Conservation (phyloP, 2,329 filamentous ascomycete genomes). For the Aspergillus alliaceus region DNA sequence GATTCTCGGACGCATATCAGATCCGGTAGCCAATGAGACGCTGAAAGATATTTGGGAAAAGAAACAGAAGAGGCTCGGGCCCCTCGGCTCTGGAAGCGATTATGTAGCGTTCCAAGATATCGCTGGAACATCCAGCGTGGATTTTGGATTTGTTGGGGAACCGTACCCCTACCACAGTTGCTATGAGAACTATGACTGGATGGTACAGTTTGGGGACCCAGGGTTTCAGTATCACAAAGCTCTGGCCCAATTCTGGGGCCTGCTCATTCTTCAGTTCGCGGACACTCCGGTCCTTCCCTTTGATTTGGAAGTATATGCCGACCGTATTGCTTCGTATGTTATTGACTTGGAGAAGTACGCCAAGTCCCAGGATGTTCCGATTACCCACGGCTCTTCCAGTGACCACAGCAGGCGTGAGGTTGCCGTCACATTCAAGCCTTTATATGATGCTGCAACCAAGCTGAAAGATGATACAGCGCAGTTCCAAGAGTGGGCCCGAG, state of each 20-base stretch:
- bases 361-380: conserved; percentile 52
- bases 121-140: conserved; percentile 81
- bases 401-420: conserved; percentile 12
- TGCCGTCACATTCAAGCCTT: conserved; percentile 55
- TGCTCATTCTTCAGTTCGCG: conserved; percentile 81
- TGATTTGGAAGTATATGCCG: conserved; percentile 73
- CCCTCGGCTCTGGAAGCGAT: conserved; percentile 74
- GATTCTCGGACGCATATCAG: conserved; percentile 71
- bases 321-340: conserved; percentile 64
- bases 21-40: conserved; percentile 70
- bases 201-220: conserved; percentile 76
- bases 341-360: conserved; percentile 67
- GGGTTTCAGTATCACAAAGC: conserved; percentile 77
- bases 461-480: conserved; percentile 60
- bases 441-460: conserved; percentile 63
- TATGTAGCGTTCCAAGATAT: conserved; percentile 90
- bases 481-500: conserved; percentile 74
- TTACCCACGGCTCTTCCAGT: conserved; percentile 6
- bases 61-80: conserved; percentile 58
- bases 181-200: conserved; percentile 88
- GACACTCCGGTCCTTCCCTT: conserved; percentile 82
- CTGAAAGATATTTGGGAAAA: conserved; percentile 74
- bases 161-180: conserved; percentile 74
- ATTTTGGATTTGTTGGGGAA: conserved; percentile 73
- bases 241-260: conserved; percentile 74